Evolutionary conservation across 1,284 basidiomycete species (phyloP), one percentile per base, ranked within the genome.

Genomic region (Ceratobasidium sp.): DNA sequence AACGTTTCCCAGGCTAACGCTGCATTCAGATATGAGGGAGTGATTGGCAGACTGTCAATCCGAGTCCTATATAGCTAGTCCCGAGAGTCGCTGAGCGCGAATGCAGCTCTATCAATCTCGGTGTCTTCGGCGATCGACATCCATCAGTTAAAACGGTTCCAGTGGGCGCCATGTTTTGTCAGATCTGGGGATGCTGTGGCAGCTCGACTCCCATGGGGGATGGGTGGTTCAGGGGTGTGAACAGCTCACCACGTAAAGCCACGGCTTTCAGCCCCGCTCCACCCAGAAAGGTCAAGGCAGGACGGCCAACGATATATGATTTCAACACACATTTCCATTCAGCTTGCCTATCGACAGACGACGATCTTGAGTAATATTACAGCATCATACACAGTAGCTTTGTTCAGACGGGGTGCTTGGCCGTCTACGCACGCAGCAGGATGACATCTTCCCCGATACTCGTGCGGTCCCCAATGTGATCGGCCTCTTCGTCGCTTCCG

Each of bases 41-140:
- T 56, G 53, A 43, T 61, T 43, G 58, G 31, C 43, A 48, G 31
- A 19, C 24, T 51, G 49, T 53, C 31, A n/a, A 46, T 66, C 11
- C 13, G 19, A 7, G 22, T 66, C 63, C 13, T 24, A 53, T 66
- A 66, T 66, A 34, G 63, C 63, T 66, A 66, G 63, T 29, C 63
- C 29, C 13, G 29, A 19, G 39, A 1, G 62, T 9, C 19, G 13
- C 48, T 46, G 29, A 66, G 31, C 34, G 31, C 16, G 63, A 24
- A 37, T 64, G 41, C 24, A 37, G 27, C 63, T 53, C 63, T 66
- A 66, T 66, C 63, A 37, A 34, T 37, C 34, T 68, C 65, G 65
- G 65, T 41, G 29, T 53, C n/a, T 16, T 68, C 65, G 65, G 65
- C n/a, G 65, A 68, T 68, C 65, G 65, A 54, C 65, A 56, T 68